These are phyloP conservation scores for Atalantia buxifolia DNA, from an alignment of 345 rosid species.

Conservation along the genomic window DNA sequence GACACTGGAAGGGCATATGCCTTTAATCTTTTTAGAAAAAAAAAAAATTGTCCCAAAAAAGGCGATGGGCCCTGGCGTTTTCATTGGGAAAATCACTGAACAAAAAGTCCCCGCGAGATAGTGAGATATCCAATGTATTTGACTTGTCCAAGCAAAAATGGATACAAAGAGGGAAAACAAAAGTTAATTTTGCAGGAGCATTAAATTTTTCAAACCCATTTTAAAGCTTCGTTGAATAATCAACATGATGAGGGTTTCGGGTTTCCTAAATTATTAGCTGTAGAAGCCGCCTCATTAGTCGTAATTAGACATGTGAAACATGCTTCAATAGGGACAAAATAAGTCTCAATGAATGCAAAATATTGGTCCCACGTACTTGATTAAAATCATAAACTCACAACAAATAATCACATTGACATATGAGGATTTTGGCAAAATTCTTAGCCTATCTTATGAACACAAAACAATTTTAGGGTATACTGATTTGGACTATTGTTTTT, in stretches of 20 bases:
- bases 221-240: neutral
- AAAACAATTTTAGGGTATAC: neutral
- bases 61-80: neutral
- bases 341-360: neutral
- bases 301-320: slow-evolving; percentile 7
- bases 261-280: neutral
- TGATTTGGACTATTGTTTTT: neutral
- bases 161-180: neutral
- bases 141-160: neutral
- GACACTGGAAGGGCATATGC: too few relatives aligned
- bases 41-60: neutral
- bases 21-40: neutral
- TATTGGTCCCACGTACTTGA: neutral
- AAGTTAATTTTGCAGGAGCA: neutral
- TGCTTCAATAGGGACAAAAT: neutral
- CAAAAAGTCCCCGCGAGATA: neutral
- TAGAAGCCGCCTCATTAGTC: neutral
- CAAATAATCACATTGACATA: neutral
- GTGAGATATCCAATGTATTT: neutral
- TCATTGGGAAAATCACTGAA: neutral
- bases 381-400: neutral
- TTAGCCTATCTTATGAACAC: neutral
- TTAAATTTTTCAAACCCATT: neutral
- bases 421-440: neutral
- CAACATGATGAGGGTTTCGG: neutral